These are phyloP conservation scores for Melanogaster broomeanus DNA, from an alignment of 768 basidiomycete species.

Conservation along the genomic window DNA sequence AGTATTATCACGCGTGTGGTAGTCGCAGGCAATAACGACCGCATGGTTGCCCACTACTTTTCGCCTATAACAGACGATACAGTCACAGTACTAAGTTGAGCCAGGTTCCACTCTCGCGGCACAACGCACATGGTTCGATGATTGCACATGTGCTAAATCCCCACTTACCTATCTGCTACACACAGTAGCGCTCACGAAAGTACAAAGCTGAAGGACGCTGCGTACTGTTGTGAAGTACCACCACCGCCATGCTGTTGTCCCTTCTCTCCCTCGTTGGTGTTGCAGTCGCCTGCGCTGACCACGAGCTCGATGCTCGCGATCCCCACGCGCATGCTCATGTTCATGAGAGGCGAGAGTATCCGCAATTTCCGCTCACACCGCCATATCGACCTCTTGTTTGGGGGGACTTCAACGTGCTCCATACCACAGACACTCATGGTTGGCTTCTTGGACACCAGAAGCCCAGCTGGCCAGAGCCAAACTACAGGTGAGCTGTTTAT, in stretches of 20 bases:
- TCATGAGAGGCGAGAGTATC: conserved; percentile 39
- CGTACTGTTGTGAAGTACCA: background rate
- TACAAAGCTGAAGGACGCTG: background rate
- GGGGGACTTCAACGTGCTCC: conserved; percentile 88
- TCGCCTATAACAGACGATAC: background rate
- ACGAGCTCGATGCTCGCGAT: conserved; percentile 20
- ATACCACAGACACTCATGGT: conserved; percentile 84
- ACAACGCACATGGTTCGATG: background rate
- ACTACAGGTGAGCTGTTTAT: conserved; percentile 53
- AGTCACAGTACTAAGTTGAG: too few species aligned
- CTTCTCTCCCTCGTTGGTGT: conserved; percentile 18
- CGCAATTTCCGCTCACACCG: conserved; percentile 45
- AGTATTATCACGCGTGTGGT: too few species aligned
- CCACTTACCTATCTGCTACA: background rate
- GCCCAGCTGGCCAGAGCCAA: conserved; percentile 68
- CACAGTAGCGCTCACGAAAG: background rate
- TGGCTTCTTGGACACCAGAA: conserved; percentile 88
- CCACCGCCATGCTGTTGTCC: conserved; percentile 12
- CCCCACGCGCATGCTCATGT: conserved; percentile 34
- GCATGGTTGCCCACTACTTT: background rate
- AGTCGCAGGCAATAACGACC: background rate
- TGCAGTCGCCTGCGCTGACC: conserved; percentile 21
- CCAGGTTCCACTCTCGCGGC: too few species aligned
- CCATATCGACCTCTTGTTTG: conserved; percentile 74
- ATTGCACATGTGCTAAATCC: background rate